phyloP scores from a whole-genome alignment of 1,284 basidiomycete species.

The Taiwanofungus camphoratus region DNA sequence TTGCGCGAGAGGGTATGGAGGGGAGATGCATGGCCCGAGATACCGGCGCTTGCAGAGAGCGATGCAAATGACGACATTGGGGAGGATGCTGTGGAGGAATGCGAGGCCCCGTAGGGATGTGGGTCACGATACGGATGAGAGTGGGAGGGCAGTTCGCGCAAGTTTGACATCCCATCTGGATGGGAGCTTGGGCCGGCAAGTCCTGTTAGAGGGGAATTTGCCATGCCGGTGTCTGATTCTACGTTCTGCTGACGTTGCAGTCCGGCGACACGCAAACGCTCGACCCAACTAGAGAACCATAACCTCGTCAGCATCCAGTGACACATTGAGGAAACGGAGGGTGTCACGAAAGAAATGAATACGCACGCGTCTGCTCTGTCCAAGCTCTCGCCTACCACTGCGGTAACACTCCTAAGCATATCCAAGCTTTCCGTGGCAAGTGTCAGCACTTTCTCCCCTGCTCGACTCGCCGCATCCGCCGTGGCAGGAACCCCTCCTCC shows the following conservation, averaged over 20 bases:
- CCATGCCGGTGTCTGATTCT: conserved; percentile 12
- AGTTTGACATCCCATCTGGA: conserved; percentile 14
- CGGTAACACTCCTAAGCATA: conserved; percentile 84
- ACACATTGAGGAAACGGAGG: conserved; percentile 8
- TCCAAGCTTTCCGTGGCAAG: conserved; percentile 88
- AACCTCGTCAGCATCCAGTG: background rate
- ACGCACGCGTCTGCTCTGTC: conserved; percentile 84
- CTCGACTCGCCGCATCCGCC: conserved; percentile 53
- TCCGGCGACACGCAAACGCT: conserved; percentile 68
- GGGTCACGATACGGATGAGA: conserved; percentile 4
- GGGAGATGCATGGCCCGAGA: conserved; percentile 20
- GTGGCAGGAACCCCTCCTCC: conserved; percentile 33
- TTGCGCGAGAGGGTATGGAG: conserved; percentile 16
- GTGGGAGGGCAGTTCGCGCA: conserved; percentile 13
- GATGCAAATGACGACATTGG: conserved; percentile 20
- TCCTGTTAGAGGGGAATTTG: too few species aligned
- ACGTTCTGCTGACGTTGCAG: conserved; percentile 50
- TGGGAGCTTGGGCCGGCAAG: too few species aligned
- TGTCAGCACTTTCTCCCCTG: conserved; percentile 77
- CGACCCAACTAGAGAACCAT: conserved; percentile 58
- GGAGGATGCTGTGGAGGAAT: conserved; percentile 20
- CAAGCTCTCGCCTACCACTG: conserved; percentile 82
- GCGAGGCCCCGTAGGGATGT: conserved; percentile 16
- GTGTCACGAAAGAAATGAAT: background rate
- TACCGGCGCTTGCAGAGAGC: conserved; percentile 9